These are phyloP conservation scores for Apiotrichum siamense DNA, from an alignment of 1,284 basidiomycete species.

Conservation along the genomic window DNA sequence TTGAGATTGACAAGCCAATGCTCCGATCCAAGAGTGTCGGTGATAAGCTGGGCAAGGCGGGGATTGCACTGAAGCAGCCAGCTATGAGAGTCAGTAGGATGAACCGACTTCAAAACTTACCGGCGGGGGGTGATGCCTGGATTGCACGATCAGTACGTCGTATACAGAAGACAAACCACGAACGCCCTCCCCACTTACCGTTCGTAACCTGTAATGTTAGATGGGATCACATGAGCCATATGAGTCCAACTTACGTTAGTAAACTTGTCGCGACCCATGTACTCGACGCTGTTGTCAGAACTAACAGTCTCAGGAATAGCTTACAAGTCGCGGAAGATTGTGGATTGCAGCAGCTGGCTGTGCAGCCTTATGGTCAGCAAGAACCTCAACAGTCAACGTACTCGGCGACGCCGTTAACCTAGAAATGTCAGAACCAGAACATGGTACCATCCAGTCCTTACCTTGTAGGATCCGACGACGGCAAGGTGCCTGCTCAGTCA, in stretches of 20 bases:
- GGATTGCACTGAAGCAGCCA: slow-evolving; percentile 95
- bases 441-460: slow-evolving; percentile 4
- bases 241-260: slow-evolving; percentile 41
- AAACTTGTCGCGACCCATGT: slow-evolving; percentile 47
- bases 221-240: neutral
- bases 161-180: too few relatives aligned
- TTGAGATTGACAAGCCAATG: slow-evolving; percentile 65
- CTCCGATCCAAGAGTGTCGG: slow-evolving; percentile 67
- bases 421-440: neutral
- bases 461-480: slow-evolving; percentile 61
- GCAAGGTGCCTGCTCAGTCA: slow-evolving; percentile 35
- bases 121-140: slow-evolving; percentile 54
- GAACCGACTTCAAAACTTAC: slow-evolving; percentile 10
- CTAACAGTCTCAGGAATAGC: neutral
- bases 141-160: slow-evolving; percentile 52
- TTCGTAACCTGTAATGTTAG: slow-evolving; percentile 3
- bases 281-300: slow-evolving; percentile 26
- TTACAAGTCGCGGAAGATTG: slow-evolving; percentile 78
- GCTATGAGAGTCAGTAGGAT: slow-evolving; percentile 41
- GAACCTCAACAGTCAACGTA: neutral
- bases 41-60: slow-evolving; percentile 71
- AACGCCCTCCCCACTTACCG: neutral
- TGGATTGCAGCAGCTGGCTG: slow-evolving; percentile 52
- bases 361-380: slow-evolving; percentile 46
- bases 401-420: slow-evolving; percentile 91